phyloP scores from a whole-genome alignment of 2,329 filamentous ascomycete genomes.

The Fusarium bulbicola region DNA sequence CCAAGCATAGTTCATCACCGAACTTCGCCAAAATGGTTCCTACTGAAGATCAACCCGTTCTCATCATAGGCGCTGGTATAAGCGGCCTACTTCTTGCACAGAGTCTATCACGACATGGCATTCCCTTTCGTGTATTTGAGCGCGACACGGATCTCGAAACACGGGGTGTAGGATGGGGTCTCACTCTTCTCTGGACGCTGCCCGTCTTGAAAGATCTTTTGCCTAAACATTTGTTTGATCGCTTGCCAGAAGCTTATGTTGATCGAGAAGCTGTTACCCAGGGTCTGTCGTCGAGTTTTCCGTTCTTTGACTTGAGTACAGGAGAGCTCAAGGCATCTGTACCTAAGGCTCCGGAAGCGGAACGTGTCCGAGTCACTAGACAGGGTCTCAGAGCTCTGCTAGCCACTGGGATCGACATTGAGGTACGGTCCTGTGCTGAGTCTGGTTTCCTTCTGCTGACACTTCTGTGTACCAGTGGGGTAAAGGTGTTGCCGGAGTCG shows the following conservation, averaged over 20 bases:
- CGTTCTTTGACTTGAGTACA: slow-evolving; percentile 64
- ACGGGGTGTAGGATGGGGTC: slow-evolving; percentile 67
- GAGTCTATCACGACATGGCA: slow-evolving; percentile 42
- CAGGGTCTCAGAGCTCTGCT: slow-evolving; percentile 57
- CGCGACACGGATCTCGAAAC: slow-evolving; percentile 58
- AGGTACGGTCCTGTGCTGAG: slow-evolving; percentile 44
- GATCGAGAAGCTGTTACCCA: slow-evolving; percentile 59
- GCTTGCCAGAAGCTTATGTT: slow-evolving; percentile 62
- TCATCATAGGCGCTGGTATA: slow-evolving; percentile 51
- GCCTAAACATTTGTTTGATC: slow-evolving; percentile 54
- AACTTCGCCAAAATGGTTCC: not conserved
- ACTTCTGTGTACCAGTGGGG: slow-evolving; percentile 48
- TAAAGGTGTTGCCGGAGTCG: slow-evolving; percentile 48
- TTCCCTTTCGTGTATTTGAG: slow-evolving; percentile 62
- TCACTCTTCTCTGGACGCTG: slow-evolving; percentile 71
- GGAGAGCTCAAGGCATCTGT: slow-evolving; percentile 53
- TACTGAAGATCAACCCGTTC: slow-evolving; percentile 33
- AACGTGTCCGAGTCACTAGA: slow-evolving; percentile 58
- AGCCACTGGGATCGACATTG: slow-evolving; percentile 55
- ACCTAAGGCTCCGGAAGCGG: slow-evolving; percentile 54
- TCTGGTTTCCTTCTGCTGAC: fast-evolving
- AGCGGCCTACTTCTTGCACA: slow-evolving; percentile 51
- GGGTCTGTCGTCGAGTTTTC: slow-evolving; percentile 59
- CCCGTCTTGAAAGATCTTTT: slow-evolving; percentile 61
- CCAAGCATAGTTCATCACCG: fast-evolving